Evolutionary conservation across 1,284 basidiomycete genomes (phyloP).

Genomic region (Bjerkandera adusta): DNA sequence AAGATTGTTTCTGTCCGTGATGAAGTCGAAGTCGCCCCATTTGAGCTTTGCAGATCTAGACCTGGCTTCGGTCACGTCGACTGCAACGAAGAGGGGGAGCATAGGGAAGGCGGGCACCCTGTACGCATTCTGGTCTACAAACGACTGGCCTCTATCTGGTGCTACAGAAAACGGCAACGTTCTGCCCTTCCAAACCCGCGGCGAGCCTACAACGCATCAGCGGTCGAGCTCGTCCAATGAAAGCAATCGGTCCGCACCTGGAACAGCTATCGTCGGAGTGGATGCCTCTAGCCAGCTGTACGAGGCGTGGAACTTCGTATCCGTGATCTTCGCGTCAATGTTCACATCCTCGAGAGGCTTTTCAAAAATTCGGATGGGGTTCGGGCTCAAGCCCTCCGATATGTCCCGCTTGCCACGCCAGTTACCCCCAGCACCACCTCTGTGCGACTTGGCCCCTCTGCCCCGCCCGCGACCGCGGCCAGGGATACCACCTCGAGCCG

Average conservation of each 20-base stretch:
- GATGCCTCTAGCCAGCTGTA: slow-evolving; percentile 44
- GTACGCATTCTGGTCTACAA: slow-evolving; percentile 51
- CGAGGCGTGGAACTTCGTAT: slow-evolving; percentile 42
- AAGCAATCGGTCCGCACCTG: slow-evolving; percentile 35
- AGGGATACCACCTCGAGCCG: too few species aligned
- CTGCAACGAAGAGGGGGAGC: slow-evolving; percentile 48
- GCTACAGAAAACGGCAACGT: slow-evolving; percentile 49
- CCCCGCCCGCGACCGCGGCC: too few species aligned
- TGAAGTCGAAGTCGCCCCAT: slow-evolving; percentile 49
- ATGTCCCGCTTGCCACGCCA: too few species aligned
- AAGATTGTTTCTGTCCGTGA: slow-evolving; percentile 57
- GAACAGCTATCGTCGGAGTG: slow-evolving; percentile 46
- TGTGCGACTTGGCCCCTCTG: too few species aligned
- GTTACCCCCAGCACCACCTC: too few species aligned
- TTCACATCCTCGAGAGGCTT: slow-evolving; percentile 1
- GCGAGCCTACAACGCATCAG: background rate
- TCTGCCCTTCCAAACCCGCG: slow-evolving; percentile 34
- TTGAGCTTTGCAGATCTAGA: slow-evolving; percentile 32
- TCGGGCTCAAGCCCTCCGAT: too few species aligned
- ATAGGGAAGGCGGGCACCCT: slow-evolving; percentile 40
- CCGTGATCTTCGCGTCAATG: slow-evolving; percentile 29
- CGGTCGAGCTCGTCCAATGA: background rate
- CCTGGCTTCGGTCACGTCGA: slow-evolving; percentile 36
- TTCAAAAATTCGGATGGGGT: too few species aligned
- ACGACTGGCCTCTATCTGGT: slow-evolving; percentile 43